These are phyloP conservation scores for Psilocybe sp. DNA, from an alignment of 768 basidiomycete genomes.

Conservation along the genomic window DNA sequence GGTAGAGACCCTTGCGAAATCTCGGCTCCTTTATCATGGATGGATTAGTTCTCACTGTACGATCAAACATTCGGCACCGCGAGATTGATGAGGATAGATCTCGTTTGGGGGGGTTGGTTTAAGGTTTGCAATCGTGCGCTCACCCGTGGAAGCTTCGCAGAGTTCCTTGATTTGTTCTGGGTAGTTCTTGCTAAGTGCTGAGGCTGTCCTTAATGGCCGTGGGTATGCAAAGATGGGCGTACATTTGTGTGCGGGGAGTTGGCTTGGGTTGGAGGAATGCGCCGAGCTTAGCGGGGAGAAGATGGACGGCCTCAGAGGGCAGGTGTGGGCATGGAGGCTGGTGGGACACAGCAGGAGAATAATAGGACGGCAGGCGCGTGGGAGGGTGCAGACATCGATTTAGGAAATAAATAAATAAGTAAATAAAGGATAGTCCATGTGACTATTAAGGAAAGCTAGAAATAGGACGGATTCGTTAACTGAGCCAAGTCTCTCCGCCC, in stretches of 20 bases:
- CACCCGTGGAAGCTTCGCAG: constrained; percentile 11
- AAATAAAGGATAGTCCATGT: too few species aligned
- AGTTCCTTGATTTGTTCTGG: constrained; percentile 6
- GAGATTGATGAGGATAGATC: constrained; percentile 4
- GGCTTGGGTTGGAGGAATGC: too few species aligned
- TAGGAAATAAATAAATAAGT: too few species aligned
- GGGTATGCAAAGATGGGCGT: background rate
- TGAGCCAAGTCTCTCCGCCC: constrained; percentile 31
- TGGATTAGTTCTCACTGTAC: background rate
- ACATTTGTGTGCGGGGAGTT: too few species aligned
- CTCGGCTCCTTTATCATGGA: background rate
- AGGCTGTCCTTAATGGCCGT: constrained; percentile 3
- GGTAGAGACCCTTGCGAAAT: background rate
- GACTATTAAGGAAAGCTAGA: constrained; percentile 23
- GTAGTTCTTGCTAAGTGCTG: constrained; percentile 6
- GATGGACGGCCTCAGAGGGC: too few species aligned
- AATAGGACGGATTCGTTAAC: constrained; percentile 32
- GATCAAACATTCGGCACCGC: constrained; percentile 14
- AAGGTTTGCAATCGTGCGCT: constrained; percentile 22
- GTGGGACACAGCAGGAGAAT: too few species aligned
- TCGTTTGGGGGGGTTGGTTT: constrained; percentile 5
- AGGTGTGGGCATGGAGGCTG: too few species aligned
- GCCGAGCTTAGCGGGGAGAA: too few species aligned
- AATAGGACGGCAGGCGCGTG: too few species aligned
- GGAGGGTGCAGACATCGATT: too few species aligned